Conservation (phyloP, 2,329 filamentous ascomycete species). For the Sclerotinia nivalis region DNA sequence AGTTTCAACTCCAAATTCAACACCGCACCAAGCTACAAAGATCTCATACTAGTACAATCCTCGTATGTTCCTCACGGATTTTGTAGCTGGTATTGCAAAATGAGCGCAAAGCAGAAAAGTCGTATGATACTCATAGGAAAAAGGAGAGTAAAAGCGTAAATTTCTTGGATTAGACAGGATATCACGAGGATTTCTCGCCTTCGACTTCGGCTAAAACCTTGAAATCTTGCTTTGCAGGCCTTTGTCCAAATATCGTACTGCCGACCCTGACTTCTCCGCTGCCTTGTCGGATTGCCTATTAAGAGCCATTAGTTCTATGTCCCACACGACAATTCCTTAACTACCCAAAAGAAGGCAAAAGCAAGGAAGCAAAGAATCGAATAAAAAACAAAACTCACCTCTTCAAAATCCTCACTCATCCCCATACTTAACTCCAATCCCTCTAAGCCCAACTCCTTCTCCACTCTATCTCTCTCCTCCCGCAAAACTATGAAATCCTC, state of each 20-base stretch:
- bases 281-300: conserved; percentile 74
- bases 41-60: not conserved
- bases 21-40: not conserved
- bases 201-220: conserved; percentile 29
- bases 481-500: conserved; percentile 78
- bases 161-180: not conserved
- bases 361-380: no score
- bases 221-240: conserved; percentile 52
- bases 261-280: conserved; percentile 90
- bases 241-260: conserved; percentile 87
- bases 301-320: conserved; percentile 60
- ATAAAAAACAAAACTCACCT: not conserved
- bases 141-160: not conserved
- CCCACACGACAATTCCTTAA: conserved; percentile 42
- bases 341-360: not conserved
- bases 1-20: not conserved
- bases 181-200: conserved; percentile 26
- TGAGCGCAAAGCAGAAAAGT: not conserved
- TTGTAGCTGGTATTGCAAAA: not conserved
- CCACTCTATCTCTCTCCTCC: conserved; percentile 70
- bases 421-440: conserved; percentile 22
- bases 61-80: not conserved
- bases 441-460: conserved; percentile 57
- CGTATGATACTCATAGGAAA: not conserved
- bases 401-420: conserved; percentile 52